Base-by-base conservation (phyloP, 2,329 filamentous ascomycete species). In the Lasiodiplodia sp. region DNA sequence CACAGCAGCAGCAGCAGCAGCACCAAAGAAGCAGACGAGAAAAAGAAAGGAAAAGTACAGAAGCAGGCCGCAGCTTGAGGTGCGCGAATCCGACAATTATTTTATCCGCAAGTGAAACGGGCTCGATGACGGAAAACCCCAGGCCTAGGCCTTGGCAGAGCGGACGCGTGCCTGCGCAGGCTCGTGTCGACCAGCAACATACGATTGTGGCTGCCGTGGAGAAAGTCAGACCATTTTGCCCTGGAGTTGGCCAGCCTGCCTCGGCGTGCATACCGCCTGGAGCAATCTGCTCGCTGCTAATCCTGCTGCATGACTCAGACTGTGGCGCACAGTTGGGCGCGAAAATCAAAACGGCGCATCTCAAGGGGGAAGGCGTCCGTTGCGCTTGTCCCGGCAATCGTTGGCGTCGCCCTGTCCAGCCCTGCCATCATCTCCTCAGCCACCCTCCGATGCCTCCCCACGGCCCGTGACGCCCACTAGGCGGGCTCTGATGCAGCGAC, bases 141-240 rank as follows among this genome's bases (percentile, higher is more conserved):
- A 52, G 47, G 47, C 11, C 60, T 5, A 25, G 60, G 38, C 16
- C 60, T 64, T 64, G 60, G 60, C 58, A n/a, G 28, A n/a, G 34
- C n/a, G 37, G 34, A 37, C 40, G 57, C 58, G 60, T 38, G 60
- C 47, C 40, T 62, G 31, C 7, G 60, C 47, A 38, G 25, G 58
- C 58, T 51, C 58, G 58, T 51, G 28, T 51, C 44, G 58, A n/a
- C 44, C 16, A 10, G 40, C 40, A 51, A 63, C 58, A 63, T 63
- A 52, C 60, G 60, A 64, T 64, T 64, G 60, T 64, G 60, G 60
- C 60, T 64, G 60, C 34, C 60, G 60, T 52, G 44, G 60, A 38
- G 47, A 64, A 64, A 64, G 60, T 64, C 60, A 64, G 60, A n/a
- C 60, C 60, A 64, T 64, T 64, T 52, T 38, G 60, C 44, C 31